Conservation (phyloP, 1,284 basidiomycete species). For the Leccinum brunneo-olivaceum region DNA sequence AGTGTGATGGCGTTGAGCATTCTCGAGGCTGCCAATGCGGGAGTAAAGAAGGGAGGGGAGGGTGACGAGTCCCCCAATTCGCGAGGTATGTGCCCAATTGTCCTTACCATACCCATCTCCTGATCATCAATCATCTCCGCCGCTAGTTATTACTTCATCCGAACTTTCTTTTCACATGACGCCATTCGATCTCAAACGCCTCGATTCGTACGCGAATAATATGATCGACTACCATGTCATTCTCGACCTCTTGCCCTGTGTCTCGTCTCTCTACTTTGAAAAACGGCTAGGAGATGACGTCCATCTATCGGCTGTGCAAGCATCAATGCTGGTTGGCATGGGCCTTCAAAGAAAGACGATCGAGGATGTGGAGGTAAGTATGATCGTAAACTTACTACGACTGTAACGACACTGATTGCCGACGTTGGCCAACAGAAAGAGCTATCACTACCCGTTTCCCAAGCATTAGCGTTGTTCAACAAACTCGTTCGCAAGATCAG, state of each 20-base stretch:
- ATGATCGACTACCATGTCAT: constrained; percentile 96
- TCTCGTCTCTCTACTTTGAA: constrained; percentile 83
- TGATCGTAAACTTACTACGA: neutral
- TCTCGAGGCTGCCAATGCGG: constrained; percentile 76
- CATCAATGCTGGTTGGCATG: constrained; percentile 82
- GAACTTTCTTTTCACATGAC: constrained; percentile 76
- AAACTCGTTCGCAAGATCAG: constrained; percentile 87
- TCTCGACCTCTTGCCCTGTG: constrained; percentile 81
- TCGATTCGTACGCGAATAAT: constrained; percentile 94
- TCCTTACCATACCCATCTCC: neutral
- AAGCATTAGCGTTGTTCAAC: constrained; percentile 86
- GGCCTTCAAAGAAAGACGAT: constrained; percentile 90
- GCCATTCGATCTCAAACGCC: constrained; percentile 93
- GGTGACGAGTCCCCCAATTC: constrained; percentile 28
- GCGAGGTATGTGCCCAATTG: constrained; percentile 34
- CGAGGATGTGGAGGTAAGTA: constrained; percentile 77
- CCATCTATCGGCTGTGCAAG: constrained; percentile 77
- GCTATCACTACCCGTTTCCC: constrained; percentile 78
- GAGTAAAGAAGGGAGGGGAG: constrained; percentile 47
- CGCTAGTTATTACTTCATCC: constrained; percentile 46
- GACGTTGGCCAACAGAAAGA: constrained; percentile 46
- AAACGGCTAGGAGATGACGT: constrained; percentile 60
- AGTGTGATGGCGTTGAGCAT: constrained; percentile 84
- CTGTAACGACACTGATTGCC: constrained; percentile 7
- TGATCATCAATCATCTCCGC: neutral